phyloP scores from a whole-genome alignment of 2,329 filamentous ascomycete genomes.

The Cadophora sp. region DNA sequence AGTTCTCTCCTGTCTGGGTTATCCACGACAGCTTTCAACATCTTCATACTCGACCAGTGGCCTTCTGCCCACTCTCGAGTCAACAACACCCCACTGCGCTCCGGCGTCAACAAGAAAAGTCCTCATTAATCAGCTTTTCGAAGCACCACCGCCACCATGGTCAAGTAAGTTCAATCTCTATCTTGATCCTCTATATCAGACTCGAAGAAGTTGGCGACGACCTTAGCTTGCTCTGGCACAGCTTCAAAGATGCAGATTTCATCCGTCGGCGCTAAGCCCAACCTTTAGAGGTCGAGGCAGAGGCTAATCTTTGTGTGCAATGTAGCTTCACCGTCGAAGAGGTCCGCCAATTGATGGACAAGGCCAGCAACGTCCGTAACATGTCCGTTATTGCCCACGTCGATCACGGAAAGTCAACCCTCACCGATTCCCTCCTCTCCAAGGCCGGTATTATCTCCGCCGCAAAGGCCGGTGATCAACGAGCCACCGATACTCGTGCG shows the following conservation, averaged over 20 bases:
- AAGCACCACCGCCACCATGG: conserved; percentile 92
- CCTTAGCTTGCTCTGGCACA: conserved; percentile 5
- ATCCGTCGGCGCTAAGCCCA: conserved; percentile 31
- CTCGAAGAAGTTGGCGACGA: conserved; percentile 14
- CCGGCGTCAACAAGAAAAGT: conserved; percentile 37
- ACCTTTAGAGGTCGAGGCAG: neutral
- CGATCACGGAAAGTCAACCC: conserved; percentile 99
- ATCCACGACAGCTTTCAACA: conserved; percentile 40
- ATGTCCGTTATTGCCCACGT: conserved; percentile 99
- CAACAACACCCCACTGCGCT: conserved; percentile 31
- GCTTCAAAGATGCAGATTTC: conserved; percentile 20
- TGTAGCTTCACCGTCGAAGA: conserved; percentile 97
- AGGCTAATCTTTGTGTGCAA: conserved; percentile 56
- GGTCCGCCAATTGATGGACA: conserved; percentile 82
- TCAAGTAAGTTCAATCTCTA: conserved; percentile 79
- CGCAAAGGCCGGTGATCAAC: conserved; percentile 93
- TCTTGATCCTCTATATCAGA: neutral
- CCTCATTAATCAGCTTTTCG: conserved; percentile 45
- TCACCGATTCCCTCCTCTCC: conserved; percentile 98
- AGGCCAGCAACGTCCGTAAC: conserved; percentile 82
- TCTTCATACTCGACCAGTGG: conserved; percentile 35
- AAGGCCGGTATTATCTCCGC: conserved; percentile 99
- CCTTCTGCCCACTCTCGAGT: conserved; percentile 37
- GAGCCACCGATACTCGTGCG: conserved; percentile 95
- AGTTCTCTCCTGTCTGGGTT: conserved; percentile 37